Conservation (phyloP, 495 filamentous ascomycete genomes). For the Daldinia childiae region DNA sequence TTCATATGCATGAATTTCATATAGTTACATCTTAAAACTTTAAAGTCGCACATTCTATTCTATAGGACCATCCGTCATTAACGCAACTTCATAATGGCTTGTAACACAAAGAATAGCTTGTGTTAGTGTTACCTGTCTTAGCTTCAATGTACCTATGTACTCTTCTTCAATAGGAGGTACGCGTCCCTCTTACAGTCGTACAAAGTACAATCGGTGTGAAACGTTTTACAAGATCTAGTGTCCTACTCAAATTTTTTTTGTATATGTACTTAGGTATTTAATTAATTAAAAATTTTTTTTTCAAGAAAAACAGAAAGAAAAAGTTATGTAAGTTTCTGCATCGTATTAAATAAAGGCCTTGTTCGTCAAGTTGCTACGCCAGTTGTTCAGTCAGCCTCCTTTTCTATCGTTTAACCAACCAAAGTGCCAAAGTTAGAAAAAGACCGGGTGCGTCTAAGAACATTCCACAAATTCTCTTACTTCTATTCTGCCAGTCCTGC, state of each 20-base stretch:
- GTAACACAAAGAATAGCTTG: neutral
- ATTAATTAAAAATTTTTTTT: no score
- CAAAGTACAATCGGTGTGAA: neutral
- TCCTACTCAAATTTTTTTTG: neutral
- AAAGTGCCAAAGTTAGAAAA: constrained; percentile 23
- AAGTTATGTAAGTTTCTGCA: neutral
- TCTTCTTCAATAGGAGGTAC: neutral
- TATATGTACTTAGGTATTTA: no score
- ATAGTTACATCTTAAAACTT: neutral
- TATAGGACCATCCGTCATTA: neutral
- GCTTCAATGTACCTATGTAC: neutral
- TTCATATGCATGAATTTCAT: no score
- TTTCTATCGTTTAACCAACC: constrained; percentile 13
- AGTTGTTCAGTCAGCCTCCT: constrained; percentile 18
- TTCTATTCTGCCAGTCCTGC: neutral
- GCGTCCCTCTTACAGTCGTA: constrained; percentile 4
- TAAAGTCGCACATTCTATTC: neutral
- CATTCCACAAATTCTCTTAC: constrained; percentile 7
- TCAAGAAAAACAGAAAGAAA: no score
- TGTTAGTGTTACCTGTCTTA: neutral
- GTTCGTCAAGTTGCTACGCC: constrained; percentile 10
- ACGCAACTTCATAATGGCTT: neutral
- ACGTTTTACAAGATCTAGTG: constrained; percentile 5
- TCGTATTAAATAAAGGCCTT: constrained; percentile 16
- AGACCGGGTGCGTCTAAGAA: constrained; percentile 7